Evolutionary conservation across 1,284 basidiomycete species (phyloP), one percentile per base, ranked within the genome.

Genomic region (Ganoderma meredithae): DNA sequence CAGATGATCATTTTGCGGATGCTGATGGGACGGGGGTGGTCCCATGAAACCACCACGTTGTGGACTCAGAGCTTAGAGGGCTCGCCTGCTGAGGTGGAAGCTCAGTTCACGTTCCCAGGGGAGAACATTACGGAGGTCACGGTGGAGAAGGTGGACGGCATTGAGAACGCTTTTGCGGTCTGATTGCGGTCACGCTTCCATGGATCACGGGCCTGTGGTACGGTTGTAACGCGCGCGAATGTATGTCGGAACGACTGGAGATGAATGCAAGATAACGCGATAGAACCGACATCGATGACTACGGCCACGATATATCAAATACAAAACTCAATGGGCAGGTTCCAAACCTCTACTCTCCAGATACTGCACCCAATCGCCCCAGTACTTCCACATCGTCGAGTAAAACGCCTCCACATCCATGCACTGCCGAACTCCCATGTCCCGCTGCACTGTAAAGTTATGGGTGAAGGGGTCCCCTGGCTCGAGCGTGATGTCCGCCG

Each of bases 401-500:
- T 67, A 67, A 33, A 52, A 67, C 1, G 66, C 62, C 43, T 63
- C 62, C 15, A 36, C 53, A n/a, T 67, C 66, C 56, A 67, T 60
- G 47, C 66, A 67, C 62, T 17, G 13, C 27, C 44, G 31, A 12
- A 63, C 61, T 13, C 62, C 65, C 6, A 33, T 59, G 9, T 56
- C 58, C 39, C 69, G 53, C 44, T 69, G 68, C 15, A 25, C n/a
- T 0, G 66, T 64, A 19, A 68, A 73, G 49, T 76, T 75, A 55
- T 69, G 60, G 17, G 33, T 63, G 10, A 76, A 67, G 9, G 60
- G 55, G 41, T 69, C 63, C 22, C 76, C 79, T 0, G 78, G 77
- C 69, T 82, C 82, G 27, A 82, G 75, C 15, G 81, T 81, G 10
- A 76, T 64, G 62, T 83, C 81, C 55, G 80, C 78, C 9, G 74